Base-by-base conservation (phyloP, 371 early-diverging fungal genomes). In the Mortierella sp. region DNA sequence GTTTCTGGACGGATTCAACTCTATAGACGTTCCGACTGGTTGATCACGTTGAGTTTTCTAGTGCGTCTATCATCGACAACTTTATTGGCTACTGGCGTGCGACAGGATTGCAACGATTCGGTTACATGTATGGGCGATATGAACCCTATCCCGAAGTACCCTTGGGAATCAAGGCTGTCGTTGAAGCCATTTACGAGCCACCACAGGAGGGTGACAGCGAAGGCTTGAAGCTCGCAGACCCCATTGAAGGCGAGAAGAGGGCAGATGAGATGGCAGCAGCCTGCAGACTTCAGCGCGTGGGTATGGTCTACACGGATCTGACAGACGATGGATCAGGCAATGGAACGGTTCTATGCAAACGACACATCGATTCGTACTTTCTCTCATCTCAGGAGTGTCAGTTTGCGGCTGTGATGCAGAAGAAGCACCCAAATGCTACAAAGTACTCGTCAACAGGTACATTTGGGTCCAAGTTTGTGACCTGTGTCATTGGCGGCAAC, bases 21-120 rank as follows among this genome's bases (percentile, higher is more conserved):
- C 4, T 10, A 24, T 83, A 96, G 92, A 79, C 86, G 25, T 99
- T 95, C 82, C 91, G 99, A 53, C 91, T 96, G 90, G 97, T 99
- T 3, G 99, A 99, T 78, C 98, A 99, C 79, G 91, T 99, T 39
- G 99, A 99, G 82, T 98, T 99, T 81, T 94, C 98, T n/a, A 87
- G 88, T 13, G 82, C 92, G 5, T 77, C 80, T 13, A 68, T 97
- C n/a, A 88, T 99, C 19, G 96, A 99, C 60, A 82, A 84, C 29
- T 94, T 99, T 72, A 82, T 99, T 54, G 80, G 86, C 40, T 94
- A 86, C 70, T 98, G 98, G 98, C 88, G 96, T 53, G 64, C 82
- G 17, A 91, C 95, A 27, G 95, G 96, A 17, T 82, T 80, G 46
- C 99, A 99, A 81, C 90, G 97, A 14, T 90, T 98, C 69, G 99